Evolutionary conservation across 2,329 filamentous ascomycete species (phyloP), one percentile per base, ranked within the genome.

Genomic region (Fusarium hostae): DNA sequence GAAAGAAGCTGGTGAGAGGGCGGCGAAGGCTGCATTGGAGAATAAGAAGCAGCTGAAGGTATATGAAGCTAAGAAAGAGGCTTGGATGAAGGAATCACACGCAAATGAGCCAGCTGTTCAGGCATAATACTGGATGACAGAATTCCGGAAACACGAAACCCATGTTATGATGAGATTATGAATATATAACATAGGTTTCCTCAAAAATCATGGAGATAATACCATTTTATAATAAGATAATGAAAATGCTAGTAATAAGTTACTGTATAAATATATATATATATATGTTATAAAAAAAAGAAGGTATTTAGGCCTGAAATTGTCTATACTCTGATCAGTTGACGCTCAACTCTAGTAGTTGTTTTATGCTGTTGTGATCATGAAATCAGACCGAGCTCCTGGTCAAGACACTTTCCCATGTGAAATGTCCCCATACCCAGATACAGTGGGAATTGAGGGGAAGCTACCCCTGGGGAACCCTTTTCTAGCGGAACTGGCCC

Each of bases 1-100:
- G 81, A 89, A 87, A 62, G 90, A 93, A 62, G 93, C 92, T 2
- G 90, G 90, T 0, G 83, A 87, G 18, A 90, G 87, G 71, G 92
- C 92, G 2, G 93, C 93, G 2, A 80, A 83, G 44, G 83, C 84
- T 72, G 91, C 91, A 1, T 75, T 95, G 77, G 83, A 86, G 44
- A 90, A 94, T 76, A 91, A 90, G 78, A 91, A 90, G 75, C 73
- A 92, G 70, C 88, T 90, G 51, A 85, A 84, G 68, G 76, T 80
- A 28, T 86, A 86, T 41, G 75, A 79, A 26, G 81, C 83, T 26
- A 87, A 86, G 76, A 90, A 86, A 79, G 78, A 78, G 63, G 83
- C 81, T 1, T 84, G 82, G 54, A 35, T 81, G 47, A 82, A 80
- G 16, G 81, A 81, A 7, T 40, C 66, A 8, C 68, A 63, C 61